Base-by-base conservation (phyloP, 495 filamentous ascomycete genomes). In the Penicillium verhagenii region DNA sequence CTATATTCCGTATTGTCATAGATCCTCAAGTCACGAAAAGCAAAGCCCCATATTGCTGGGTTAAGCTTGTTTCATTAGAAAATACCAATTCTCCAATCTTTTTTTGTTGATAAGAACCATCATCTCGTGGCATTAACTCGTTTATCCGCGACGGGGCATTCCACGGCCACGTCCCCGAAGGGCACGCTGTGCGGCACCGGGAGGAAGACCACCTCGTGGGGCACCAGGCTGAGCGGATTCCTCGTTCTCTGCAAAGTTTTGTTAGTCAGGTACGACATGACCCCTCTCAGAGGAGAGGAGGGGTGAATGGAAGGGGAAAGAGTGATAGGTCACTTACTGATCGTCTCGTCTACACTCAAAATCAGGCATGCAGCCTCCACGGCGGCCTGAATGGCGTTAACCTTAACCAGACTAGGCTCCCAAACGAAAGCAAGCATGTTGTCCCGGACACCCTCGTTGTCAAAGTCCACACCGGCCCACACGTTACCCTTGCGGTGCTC, bases 381-480 rank as follows among this genome's bases (percentile, higher is more conserved):
- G 23, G 94, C 94, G 16, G 94, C 92, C 73, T 96, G 92, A 57
- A 98, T 88, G 53, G 94, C 94, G 68, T 98, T 98, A 55, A 96
- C 82, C 88, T 98, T 98, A 55, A 98, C 91, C 52, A 96, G 77
- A 54, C 86, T 86, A 8, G 94, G 94, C 71, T 98, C 94, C 94
- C 94, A 98, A 24, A 98, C 94, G 69, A 97, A 97, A 45, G 82
- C 83, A 66, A 86, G 85, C 79, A 97, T 86, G 77, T 97, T 97
- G 72, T 97, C 89, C 39, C 88, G 79, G 52, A 96, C 87, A 49
- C 91, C 91, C 75, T 97, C 94, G 66, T 92, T 84, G 38, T 83
- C 79, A 65, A 98, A 97, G 77, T 98, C 94, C 19, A 98, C 92
- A 66, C 94, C 94, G 25, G 91, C 91, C 94, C 94, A 98, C 39